Conservation (phyloP, 1,284 basidiomycete genomes). For the Moniliella sp. region DNA sequence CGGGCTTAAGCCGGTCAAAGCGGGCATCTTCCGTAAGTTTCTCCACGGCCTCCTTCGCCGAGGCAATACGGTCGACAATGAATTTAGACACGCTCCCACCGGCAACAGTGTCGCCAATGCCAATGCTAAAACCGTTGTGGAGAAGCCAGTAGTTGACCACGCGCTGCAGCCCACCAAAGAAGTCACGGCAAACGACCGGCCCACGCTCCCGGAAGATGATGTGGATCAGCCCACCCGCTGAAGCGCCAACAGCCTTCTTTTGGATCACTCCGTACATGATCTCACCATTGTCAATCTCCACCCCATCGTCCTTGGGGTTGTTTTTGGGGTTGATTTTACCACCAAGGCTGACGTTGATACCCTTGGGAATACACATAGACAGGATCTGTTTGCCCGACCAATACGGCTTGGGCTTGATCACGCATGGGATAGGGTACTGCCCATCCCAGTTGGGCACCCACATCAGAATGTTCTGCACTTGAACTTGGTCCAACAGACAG, state of each 20-base stretch:
- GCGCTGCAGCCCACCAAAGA: constrained; percentile 81
- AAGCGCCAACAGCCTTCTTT: constrained; percentile 91
- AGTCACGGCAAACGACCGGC: constrained; percentile 67
- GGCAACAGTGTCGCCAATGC: constrained; percentile 93
- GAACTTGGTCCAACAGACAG: constrained; percentile 27
- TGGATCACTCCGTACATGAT: constrained; percentile 84
- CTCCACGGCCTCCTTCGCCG: constrained; percentile 45
- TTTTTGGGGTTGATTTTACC: constrained; percentile 20
- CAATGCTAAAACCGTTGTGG: constrained; percentile 95
- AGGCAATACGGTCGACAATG: constrained; percentile 62
- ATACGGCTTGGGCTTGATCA: constrained; percentile 83
- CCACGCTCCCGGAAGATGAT: constrained; percentile 95
- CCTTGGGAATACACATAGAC: constrained; percentile 74
- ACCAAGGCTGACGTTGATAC: constrained; percentile 59
- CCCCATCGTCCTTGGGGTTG: constrained; percentile 52
- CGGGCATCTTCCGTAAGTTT: constrained; percentile 25
- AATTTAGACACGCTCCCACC: constrained; percentile 60
- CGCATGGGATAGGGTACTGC: constrained; percentile 66
- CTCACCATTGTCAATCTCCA: constrained; percentile 91
- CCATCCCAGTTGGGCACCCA: constrained; percentile 98
- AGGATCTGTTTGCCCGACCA: constrained; percentile 97
- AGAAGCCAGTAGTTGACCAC: constrained; percentile 96
- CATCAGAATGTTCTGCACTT: constrained; percentile 75
- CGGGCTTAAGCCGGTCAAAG: constrained; percentile 26
- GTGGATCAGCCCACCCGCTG: constrained; percentile 71